Evolutionary conservation across 805 yeast genomes (phyloP), one percentile per base, ranked within the genome.

Genomic region (Yamadazyma philogaea): DNA sequence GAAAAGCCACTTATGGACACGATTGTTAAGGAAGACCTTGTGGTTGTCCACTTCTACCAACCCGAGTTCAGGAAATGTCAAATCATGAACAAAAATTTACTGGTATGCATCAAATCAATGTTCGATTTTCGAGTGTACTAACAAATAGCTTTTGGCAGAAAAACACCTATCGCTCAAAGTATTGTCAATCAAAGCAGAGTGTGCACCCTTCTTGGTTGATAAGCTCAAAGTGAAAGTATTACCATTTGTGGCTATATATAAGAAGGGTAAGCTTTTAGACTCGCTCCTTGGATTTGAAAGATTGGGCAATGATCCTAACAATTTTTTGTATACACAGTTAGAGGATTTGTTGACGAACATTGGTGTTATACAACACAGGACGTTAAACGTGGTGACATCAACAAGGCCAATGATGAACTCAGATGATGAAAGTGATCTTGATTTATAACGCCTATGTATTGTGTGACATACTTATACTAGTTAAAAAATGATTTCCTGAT

Each of bases 121-220:
- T 12, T 45, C 44, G 44, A 27, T 45, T 42, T 36, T 6, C 14
- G 26, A 35, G 59, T 11, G 7, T 34, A 40, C 43, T 34, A 40
- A 34, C 34, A 11, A 26, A 18, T 20, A 41, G 32, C 51, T 59
- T 15, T 53, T 87, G 6, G 79, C 91, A 1, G 71, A 70, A 44
- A 77, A 74, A 48, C 86, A 87, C 60, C 54, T 82, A 36, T 64
- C 67, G 2, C 68, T 85, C 1, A 70, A 68, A 43, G 77, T 84
- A 45, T 59, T 74, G 16, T 69, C 75, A 35, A 73, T 84, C 3
- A 68, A 74, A 42, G 96, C 86, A 0, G 75, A 69, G 27, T 64
- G 74, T 30, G 84, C 90, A 1, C 89, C 95, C 3, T 87, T 87
- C 54, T 64, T 88, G 34, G 87, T 80, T 4, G 63, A 78, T 2